Evolutionary conservation across 2,329 filamentous ascomycete species (phyloP), one percentile per base, ranked within the genome.

Genomic region (Verticillium alfalfae): DNA sequence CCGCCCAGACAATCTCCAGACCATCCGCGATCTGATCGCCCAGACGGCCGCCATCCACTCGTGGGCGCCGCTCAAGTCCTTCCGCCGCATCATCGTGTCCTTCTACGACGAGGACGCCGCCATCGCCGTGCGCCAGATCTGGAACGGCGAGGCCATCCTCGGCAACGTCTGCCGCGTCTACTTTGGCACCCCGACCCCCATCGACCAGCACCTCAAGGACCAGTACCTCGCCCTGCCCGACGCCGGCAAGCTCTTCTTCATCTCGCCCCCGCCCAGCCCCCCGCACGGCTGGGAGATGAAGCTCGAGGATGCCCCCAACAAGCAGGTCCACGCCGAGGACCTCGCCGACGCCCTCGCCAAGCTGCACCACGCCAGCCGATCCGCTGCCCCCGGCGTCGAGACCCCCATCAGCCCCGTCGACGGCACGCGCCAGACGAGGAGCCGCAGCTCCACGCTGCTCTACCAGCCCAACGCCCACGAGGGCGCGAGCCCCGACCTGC

Each of bases 41-140:
- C 75, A 84, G 58, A 86, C 88, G n/a, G 89, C 89, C 2, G 82
- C 86, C 58, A 86, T 94, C 66, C 88, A 92, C 76, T 87, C 88
- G 63, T 95, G 91, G 83, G 86, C 89, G 12, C 91, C 91, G 0
- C 84, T 95, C 65, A 92, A 91, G 73, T 93, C 89, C 7, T 92
- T 95, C 81, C 86, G 88, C 66, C 88, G 91, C 73, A 92, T 95
- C 70, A 82, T 94, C 68, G 86, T 91, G 64, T 92, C 90, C 67
- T 94, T 95, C 80, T 88, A 84, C 75, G 85, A 87, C 64, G 81
- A 84, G 69, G 84, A 88, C 60, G 84, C 88, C 60, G 90, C 91
- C 61, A 86, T 91, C 68, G 79, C 81, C 61, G 89, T 94, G 61
- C 88, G 90, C 65, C 80, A 86, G 67, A 81, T 88, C 61, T 90